Conservation (phyloP, 2,329 filamentous ascomycete species). For the Alternaria sp. region DNA sequence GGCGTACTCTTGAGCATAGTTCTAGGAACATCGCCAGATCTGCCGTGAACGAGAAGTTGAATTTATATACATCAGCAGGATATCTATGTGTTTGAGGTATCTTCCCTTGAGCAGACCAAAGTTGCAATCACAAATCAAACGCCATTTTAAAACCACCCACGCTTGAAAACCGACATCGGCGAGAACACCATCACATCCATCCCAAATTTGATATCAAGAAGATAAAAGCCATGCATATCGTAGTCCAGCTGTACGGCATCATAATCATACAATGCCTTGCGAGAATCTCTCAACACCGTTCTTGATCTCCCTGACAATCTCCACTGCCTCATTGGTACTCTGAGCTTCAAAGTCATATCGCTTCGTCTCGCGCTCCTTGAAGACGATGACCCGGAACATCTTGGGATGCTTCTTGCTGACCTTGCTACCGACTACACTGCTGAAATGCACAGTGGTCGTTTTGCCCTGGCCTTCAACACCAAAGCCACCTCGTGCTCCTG, state of each 20-base stretch:
- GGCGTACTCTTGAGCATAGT: background rate
- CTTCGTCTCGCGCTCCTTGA: slow-evolving; percentile 77
- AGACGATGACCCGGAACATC: slow-evolving; percentile 81
- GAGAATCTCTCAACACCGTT: slow-evolving; percentile 74
- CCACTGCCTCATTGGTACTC: slow-evolving; percentile 72
- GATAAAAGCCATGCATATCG: background rate
- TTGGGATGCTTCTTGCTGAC: slow-evolving; percentile 80
- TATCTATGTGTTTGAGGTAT: background rate
- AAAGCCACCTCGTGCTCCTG: slow-evolving; percentile 43
- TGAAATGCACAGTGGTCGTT: slow-evolving; percentile 82
- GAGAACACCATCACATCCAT: background rate
- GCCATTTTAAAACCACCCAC: background rate
- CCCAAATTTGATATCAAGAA: background rate
- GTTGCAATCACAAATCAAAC: background rate
- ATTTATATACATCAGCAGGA: background rate
- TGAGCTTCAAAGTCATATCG: slow-evolving; percentile 86
- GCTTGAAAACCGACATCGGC: background rate
- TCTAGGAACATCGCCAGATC: background rate
- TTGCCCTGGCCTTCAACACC: slow-evolving; percentile 60
- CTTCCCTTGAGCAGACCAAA: background rate
- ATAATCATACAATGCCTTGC: slow-evolving; percentile 51
- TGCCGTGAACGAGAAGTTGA: background rate
- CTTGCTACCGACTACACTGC: slow-evolving; percentile 81
- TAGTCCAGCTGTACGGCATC: background rate
- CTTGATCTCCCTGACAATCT: slow-evolving; percentile 80